Evolutionary conservation across 2,329 filamentous ascomycete genomes (phyloP).

Genomic region (Stagonosporopsis vannaccii): DNA sequence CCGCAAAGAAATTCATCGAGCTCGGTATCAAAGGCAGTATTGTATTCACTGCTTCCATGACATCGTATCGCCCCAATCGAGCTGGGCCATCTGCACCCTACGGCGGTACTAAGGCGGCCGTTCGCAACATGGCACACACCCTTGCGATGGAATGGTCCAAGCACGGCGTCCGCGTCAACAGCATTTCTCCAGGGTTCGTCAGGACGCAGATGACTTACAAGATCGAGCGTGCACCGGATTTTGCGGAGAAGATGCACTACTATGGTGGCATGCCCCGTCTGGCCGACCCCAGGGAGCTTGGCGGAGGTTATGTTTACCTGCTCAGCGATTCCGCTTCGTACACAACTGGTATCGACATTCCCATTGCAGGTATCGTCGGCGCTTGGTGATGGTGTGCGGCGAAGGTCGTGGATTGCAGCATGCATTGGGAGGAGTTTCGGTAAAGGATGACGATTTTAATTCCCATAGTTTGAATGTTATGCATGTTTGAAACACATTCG

Average conservation of each 20-base stretch:
- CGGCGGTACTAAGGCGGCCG: slow-evolving; percentile 53
- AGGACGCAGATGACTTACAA: slow-evolving; percentile 69
- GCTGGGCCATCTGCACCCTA: slow-evolving; percentile 61
- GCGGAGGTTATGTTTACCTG: slow-evolving; percentile 59
- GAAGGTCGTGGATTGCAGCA: slow-evolving; percentile 7
- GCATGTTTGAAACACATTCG: not conserved
- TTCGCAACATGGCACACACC: slow-evolving; percentile 57
- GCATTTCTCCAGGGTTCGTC: slow-evolving; percentile 86
- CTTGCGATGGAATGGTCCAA: slow-evolving; percentile 86
- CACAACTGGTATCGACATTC: slow-evolving; percentile 59
- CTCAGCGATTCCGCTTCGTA: slow-evolving; percentile 57
- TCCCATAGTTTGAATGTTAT: slow-evolving; percentile 21
- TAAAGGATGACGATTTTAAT: slow-evolving; percentile 7
- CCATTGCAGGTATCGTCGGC: slow-evolving; percentile 58
- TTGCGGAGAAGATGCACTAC: slow-evolving; percentile 62
- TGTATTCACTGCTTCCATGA: slow-evolving; percentile 60
- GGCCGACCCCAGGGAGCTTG: slow-evolving; percentile 60
- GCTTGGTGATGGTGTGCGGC: slow-evolving; percentile 41
- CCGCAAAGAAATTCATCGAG: slow-evolving; percentile 55
- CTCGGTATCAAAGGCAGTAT: slow-evolving; percentile 57
- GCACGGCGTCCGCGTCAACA: slow-evolving; percentile 81
- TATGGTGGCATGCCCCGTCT: slow-evolving; percentile 62
- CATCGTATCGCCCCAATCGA: slow-evolving; percentile 58
- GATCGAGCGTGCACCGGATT: slow-evolving; percentile 58
- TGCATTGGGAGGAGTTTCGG: slow-evolving; percentile 36